Conservation (phyloP, 805 yeast species). For the Metschnikowia vanudenii region DNA sequence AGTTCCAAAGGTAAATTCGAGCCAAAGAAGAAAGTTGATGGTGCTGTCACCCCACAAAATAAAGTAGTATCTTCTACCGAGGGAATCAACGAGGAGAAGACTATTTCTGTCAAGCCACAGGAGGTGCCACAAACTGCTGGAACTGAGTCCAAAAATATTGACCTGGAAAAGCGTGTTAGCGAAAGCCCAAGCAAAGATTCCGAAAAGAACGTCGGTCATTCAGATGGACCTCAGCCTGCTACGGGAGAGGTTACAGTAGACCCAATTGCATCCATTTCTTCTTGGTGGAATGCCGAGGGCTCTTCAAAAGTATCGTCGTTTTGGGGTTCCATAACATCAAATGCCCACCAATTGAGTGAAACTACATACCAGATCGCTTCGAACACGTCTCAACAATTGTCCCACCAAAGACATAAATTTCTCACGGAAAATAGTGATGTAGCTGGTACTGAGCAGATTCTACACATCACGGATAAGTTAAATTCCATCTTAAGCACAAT, state of each 20-base stretch:
- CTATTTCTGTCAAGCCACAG: neutral
- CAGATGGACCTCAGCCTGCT: neutral
- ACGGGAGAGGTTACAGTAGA: constrained; percentile 33
- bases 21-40: constrained; percentile 27
- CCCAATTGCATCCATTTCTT: constrained; percentile 63
- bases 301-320: constrained; percentile 61
- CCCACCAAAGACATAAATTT: constrained; percentile 39
- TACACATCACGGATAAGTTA: constrained; percentile 28
- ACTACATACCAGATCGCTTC: constrained; percentile 51
- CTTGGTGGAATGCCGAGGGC: constrained; percentile 76
- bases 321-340: constrained; percentile 65
- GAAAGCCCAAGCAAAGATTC: neutral
- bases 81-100: neutral
- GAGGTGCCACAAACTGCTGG: neutral
- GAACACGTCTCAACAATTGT: constrained; percentile 41
- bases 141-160: neutral
- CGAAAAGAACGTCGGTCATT: neutral
- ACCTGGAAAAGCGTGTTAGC: neutral
- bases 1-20: constrained; percentile 29
- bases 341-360: constrained; percentile 49
- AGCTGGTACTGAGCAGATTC: constrained; percentile 28
- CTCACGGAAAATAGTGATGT: constrained; percentile 25
- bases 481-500: constrained; percentile 33
- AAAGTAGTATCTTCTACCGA: neutral
- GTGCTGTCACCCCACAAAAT: neutral